These are phyloP conservation scores for Clonostachys rosea DNA, from an alignment of 2,329 filamentous ascomycete species.

Conservation along the genomic window DNA sequence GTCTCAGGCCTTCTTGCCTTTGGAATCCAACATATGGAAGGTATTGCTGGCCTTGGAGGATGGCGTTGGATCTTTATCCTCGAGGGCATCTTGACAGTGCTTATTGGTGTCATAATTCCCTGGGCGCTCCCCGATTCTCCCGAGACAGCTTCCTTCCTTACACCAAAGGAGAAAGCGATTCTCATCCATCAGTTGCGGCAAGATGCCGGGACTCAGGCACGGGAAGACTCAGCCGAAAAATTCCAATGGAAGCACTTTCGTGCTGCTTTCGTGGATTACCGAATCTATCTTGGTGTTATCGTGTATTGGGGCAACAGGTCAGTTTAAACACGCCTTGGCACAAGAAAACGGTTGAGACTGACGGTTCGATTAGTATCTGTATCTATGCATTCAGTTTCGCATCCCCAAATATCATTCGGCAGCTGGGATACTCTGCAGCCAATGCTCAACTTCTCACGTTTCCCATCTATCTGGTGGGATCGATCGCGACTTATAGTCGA, in stretches of 20 bases:
- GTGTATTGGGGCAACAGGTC: slow-evolving; percentile 26
- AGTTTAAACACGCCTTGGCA: neutral
- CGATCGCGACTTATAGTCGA: slow-evolving; percentile 2
- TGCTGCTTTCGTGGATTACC: slow-evolving; percentile 31
- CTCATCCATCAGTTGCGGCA: neutral
- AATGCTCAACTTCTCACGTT: slow-evolving; percentile 8
- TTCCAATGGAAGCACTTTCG: slow-evolving; percentile 3
- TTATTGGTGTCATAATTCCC: slow-evolving; percentile 45
- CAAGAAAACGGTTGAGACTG: neutral
- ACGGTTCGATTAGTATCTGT: slow-evolving; percentile 1
- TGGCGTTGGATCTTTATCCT: slow-evolving; percentile 67
- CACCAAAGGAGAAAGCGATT: neutral
- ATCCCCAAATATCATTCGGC: slow-evolving; percentile 1
- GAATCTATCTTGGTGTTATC: slow-evolving; percentile 28
- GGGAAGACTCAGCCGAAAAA: neutral
- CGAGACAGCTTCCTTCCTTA: neutral
- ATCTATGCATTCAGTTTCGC: slow-evolving; percentile 4
- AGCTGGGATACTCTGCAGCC: slow-evolving; percentile 4
- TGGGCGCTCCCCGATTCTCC: slow-evolving; percentile 37
- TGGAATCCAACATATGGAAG: slow-evolving; percentile 64
- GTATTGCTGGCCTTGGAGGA: slow-evolving; percentile 50
- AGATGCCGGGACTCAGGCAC: neutral
- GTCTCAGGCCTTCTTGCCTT: slow-evolving; percentile 64
- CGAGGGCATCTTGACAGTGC: slow-evolving; percentile 47
- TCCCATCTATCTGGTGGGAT: slow-evolving; percentile 4